Percentiles rank a stretch among this genome's conserved stretches.
phyloP scores from a whole-genome alignment of 108 stramenopile species.

The Schizochytrium sp. region DNA sequence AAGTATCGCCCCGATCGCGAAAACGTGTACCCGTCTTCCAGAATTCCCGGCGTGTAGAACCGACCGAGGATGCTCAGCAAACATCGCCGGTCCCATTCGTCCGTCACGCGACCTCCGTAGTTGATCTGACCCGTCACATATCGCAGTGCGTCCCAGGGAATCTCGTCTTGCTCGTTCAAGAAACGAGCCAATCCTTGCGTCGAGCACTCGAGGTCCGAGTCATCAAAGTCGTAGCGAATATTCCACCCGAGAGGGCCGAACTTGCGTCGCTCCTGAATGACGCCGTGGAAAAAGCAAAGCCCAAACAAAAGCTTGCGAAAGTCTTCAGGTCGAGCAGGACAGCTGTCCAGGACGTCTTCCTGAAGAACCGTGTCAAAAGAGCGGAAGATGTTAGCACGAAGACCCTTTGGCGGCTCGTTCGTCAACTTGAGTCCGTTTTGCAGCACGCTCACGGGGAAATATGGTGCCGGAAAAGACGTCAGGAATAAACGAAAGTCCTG shows the following conservation, averaged over 20 bases:
- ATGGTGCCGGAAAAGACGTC: conserved; percentile 47
- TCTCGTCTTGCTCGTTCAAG: conserved; percentile 40
- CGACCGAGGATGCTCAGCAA: conserved; percentile 43
- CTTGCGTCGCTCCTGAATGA: conserved; percentile 55
- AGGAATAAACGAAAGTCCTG: conserved; percentile 51
- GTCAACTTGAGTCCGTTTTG: conserved; percentile 49
- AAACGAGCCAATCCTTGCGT: conserved; percentile 41
- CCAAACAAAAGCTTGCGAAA: conserved; percentile 45
- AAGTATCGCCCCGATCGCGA: conserved; percentile 42
- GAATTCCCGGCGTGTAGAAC: conserved; percentile 35
- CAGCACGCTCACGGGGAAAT: conserved; percentile 52
- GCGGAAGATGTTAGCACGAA: conserved; percentile 38
- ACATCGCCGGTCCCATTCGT: conserved; percentile 51
- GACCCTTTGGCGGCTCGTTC: conserved; percentile 45
- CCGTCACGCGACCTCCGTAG: conserved; percentile 56
- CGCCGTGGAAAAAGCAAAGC: conserved; percentile 57
- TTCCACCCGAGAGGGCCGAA: conserved; percentile 63
- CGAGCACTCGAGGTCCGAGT: conserved; percentile 52
- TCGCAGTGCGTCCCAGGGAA: conserved; percentile 42
- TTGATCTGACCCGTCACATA: conserved; percentile 58
- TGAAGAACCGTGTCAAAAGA: conserved; percentile 31
- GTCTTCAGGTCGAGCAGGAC: conserved; percentile 21
- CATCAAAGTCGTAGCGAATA: conserved; percentile 59
- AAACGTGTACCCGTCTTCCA: conserved; percentile 37
- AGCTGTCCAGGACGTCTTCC: conserved; percentile 33